These are phyloP conservation scores for Aspergillus ochraceus DNA, from an alignment of 2,329 filamentous ascomycete species.

Conservation along the genomic window DNA sequence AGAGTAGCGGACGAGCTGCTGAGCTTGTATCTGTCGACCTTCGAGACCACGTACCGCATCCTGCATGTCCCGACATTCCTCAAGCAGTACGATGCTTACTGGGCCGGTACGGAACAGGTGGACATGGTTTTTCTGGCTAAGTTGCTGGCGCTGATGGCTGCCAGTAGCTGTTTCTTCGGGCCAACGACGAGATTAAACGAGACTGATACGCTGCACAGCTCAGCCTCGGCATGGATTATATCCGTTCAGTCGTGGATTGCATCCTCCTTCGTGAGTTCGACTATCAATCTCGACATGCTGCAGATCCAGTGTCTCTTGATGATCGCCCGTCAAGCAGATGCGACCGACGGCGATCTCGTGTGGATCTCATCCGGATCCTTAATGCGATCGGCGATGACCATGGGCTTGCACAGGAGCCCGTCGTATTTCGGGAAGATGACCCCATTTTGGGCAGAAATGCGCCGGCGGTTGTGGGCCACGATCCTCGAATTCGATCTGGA, in stretches of 20 bases:
- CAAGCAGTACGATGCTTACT: constrained; percentile 56
- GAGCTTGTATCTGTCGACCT: constrained; percentile 55
- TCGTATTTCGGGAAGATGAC: constrained; percentile 34
- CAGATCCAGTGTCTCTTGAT: constrained; percentile 36
- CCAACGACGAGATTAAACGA: constrained; percentile 20
- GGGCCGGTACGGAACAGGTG: constrained; percentile 45
- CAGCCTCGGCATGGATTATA: constrained; percentile 47
- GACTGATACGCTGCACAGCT: constrained; percentile 44
- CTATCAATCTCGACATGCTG: constrained; percentile 31
- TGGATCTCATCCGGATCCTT: constrained; percentile 41
- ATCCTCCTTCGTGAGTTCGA: constrained; percentile 31
- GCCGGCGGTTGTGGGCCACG: constrained; percentile 47
- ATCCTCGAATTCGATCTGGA: constrained; percentile 44
- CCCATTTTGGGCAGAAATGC: constrained; percentile 45
- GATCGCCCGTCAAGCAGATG: constrained; percentile 33
- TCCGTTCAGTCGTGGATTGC: constrained; percentile 37
- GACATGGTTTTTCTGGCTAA: constrained; percentile 50
- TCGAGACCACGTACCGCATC: constrained; percentile 59
- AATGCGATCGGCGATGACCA: constrained; percentile 42
- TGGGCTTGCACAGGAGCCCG: constrained; percentile 45
- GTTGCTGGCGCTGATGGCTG: constrained; percentile 38
- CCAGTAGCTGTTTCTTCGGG: constrained; percentile 47
- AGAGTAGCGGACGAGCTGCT: constrained; percentile 53
- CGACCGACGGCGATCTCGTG: constrained; percentile 32
- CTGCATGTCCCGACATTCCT: constrained; percentile 60